Conservation (phyloP, 73 alveolate genomes). For the Paramecium primaurelia region DNA sequence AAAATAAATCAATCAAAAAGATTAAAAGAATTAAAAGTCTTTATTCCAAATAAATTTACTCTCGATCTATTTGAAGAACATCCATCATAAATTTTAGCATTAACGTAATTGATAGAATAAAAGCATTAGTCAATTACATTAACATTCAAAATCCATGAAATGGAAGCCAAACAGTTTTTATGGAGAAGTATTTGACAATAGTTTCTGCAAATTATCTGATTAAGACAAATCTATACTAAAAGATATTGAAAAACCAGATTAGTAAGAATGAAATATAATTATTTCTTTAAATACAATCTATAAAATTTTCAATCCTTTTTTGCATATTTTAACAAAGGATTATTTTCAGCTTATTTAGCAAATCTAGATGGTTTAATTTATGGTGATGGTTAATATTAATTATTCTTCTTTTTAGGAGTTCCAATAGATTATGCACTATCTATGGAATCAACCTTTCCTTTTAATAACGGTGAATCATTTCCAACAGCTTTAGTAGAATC, state of each 20-base stretch:
- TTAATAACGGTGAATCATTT: background rate
- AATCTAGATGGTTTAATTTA: conserved; percentile 23
- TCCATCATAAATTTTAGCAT: background rate
- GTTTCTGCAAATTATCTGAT: background rate
- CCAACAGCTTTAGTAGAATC: background rate
- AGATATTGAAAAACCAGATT: background rate
- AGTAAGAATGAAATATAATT: background rate
- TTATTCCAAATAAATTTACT: background rate
- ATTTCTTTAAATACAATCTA: background rate
- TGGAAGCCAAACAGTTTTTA: background rate
- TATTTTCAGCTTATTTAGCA: conserved; percentile 8
- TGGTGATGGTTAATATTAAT: conserved; percentile 25
- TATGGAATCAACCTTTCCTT: background rate
- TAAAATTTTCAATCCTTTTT: background rate
- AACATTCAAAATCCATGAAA: background rate
- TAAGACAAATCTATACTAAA: background rate
- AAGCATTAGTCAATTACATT: background rate
- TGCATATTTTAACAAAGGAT: conserved; percentile 14
- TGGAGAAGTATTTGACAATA: background rate
- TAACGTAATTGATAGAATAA: background rate
- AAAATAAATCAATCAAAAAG: background rate
- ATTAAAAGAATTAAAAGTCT: background rate
- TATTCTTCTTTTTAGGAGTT: background rate
- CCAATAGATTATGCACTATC: conserved; percentile 22
- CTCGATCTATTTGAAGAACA: background rate